Conservation (phyloP, 257 asterid genomes). For the Verbascum thapsus region DNA sequence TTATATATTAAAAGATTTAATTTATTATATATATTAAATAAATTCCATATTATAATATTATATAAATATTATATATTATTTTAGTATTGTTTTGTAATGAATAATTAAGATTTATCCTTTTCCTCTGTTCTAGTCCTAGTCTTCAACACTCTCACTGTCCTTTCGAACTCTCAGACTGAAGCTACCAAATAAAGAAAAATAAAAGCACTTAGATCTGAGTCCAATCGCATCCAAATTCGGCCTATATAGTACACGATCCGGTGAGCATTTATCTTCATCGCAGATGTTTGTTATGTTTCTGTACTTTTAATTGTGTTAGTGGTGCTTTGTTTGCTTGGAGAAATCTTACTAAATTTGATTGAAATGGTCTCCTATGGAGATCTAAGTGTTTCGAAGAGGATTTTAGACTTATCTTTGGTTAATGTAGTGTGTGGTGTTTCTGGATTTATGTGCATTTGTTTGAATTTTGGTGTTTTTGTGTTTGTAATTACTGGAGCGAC, state of each 20-base stretch:
- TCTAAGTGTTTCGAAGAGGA: constrained; percentile 24
- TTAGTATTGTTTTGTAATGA: too few relatives aligned
- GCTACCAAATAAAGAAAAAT: constrained; percentile 7
- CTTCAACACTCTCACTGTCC: constrained; percentile 33
- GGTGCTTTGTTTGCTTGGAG: not conserved
- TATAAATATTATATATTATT: not conserved
- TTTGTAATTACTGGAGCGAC: constrained; percentile 2
- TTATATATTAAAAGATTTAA: too few relatives aligned
- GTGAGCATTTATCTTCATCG: too few relatives aligned
- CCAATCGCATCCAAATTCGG: constrained; percentile 13
- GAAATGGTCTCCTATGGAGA: constrained; percentile 31
- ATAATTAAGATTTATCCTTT: too few relatives aligned
- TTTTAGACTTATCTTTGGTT: not conserved
- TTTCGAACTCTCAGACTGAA: constrained; percentile 21
- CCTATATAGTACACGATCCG: constrained; percentile 18
- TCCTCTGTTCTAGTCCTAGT: constrained; percentile 26
- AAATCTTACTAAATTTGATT: not conserved
- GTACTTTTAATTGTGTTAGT: too few relatives aligned
- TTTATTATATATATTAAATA: too few relatives aligned
- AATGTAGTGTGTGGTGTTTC: constrained; percentile 24
- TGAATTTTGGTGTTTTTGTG: constrained; percentile 18
- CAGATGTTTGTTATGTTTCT: constrained; percentile 2
- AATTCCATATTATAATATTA: not conserved
- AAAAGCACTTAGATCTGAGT: constrained; percentile 57
- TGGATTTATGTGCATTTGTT: constrained; percentile 26